These are phyloP conservation scores for Pseudogymnoascus sp. DNA, from an alignment of 2,329 filamentous ascomycete genomes.

Conservation along the genomic window DNA sequence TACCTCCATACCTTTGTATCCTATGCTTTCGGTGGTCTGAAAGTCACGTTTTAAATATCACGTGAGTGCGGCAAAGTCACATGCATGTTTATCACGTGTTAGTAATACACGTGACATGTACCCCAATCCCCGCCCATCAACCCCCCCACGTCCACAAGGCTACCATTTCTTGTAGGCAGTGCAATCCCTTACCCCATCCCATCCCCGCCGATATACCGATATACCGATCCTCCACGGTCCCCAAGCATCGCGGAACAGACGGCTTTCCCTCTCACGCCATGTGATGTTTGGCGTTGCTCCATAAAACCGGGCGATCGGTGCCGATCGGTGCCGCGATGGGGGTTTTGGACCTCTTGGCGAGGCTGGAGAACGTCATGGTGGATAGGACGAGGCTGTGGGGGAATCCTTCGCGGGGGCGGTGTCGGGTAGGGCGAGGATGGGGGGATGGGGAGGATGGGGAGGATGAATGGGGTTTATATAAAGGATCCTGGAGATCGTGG, in stretches of 20 bases:
- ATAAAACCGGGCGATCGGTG: background rate
- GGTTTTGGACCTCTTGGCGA: background rate
- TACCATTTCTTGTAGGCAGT: background rate
- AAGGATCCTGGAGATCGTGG: background rate
- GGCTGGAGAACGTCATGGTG: background rate
- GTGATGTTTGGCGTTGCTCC: background rate
- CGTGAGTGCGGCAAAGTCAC: too few relatives aligned
- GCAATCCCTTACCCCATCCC: too few relatives aligned
- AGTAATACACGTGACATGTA: too few relatives aligned
- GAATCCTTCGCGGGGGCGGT: background rate
- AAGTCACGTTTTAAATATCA: too few relatives aligned
- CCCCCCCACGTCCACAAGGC: background rate
- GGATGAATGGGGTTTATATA: background rate
- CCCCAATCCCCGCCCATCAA: background rate
- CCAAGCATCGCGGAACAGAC: background rate
- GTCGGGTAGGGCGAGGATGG: background rate
- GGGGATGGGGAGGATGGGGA: background rate
- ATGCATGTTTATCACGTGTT: background rate
- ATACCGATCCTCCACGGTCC: background rate
- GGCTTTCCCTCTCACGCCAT: background rate
- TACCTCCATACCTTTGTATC: too few relatives aligned
- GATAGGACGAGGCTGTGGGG: background rate
- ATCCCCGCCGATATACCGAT: background rate
- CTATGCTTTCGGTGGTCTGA: too few relatives aligned
- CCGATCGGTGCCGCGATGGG: background rate